Base-by-base conservation (phyloP, 768 basidiomycete species). In the Rhizopogon vinicolor region DNA sequence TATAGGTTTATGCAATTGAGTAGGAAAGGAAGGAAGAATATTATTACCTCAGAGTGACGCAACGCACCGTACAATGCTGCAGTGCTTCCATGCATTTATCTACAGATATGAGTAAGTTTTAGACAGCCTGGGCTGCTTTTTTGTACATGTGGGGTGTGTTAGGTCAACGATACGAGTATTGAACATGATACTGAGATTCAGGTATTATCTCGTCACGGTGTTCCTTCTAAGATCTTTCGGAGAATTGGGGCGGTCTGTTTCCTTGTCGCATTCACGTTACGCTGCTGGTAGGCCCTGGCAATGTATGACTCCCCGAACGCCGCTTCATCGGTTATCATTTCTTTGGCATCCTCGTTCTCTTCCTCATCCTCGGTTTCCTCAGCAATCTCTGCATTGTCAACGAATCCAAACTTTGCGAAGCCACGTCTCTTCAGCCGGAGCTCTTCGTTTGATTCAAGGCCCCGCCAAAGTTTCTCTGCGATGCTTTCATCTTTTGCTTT, bases 201-300 rank as follows among this genome's bases (percentile, higher is more conserved):
- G 25, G n/a, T 25, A 31, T 16, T 22, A n/a, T 5, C 31, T 33
- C 31, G 9, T 7, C 9, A 7, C 7, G 22, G 22, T 25, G 31
- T 33, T 33, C 52, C 70, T 55, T 87, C 86, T 58, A 92, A 61
- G 48, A 89, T 79, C 6, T 54, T 67, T 65, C 83, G 84, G 54
- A 91, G 66, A 12, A 88, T 60, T 1, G 90, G 90, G 8, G 88
- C 87, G 13, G 81, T 80, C 39, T 72, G 75, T 63, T 91, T 91
- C 54, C 88, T 75, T 13, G 82, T 87, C 19, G 78, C 84, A 41
- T 78, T 63, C 19, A 75, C 72, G 60, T 90, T 87, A 42, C 77
- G 76, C 68, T 92, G 89, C 57, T 81, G 77, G 70, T 88, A 92
- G 0, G 81, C 78, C 55, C 75, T 76, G 41, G 74, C 77, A 45